Percentiles rank a stretch among this genome's conserved stretches.
Evolutionary conservation across 164 flowering plant species (phyloP).

Genomic region (Dillenia suffruticosa): DNA sequence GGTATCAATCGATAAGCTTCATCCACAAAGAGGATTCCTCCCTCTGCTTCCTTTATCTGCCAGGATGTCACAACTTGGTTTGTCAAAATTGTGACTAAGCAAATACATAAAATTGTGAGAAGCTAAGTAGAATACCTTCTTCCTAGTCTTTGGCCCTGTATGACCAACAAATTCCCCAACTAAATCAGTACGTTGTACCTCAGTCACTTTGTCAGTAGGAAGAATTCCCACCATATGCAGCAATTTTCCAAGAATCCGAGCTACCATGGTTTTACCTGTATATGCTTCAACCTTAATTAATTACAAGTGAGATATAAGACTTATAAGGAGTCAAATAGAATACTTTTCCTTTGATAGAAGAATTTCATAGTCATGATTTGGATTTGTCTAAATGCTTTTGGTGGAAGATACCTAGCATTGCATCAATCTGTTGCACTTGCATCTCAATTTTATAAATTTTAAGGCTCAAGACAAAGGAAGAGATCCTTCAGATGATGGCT

Average conservation of each 20-base stretch:
- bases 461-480: too few relatives aligned
- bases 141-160: slow-evolving; percentile 98
- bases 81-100: not conserved
- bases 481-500: too few relatives aligned
- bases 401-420: too few relatives aligned
- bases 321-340: too few relatives aligned
- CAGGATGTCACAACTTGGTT: slow-evolving; percentile 3
- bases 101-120: not conserved
- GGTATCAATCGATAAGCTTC: slow-evolving; percentile 96
- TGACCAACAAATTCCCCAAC: slow-evolving; percentile 99
- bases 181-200: slow-evolving; percentile 95
- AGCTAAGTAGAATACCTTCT: slow-evolving; percentile 50
- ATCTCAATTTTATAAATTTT: too few relatives aligned
- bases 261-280: slow-evolving; percentile 96
- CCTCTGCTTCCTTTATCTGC: slow-evolving; percentile 96
- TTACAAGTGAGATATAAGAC: too few relatives aligned
- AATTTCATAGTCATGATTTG: too few relatives aligned
- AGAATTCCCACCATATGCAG: slow-evolving; percentile 94
- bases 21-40: slow-evolving; percentile 97
- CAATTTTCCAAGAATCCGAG: slow-evolving; percentile 82
- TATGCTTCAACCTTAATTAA: too few relatives aligned
- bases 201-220: slow-evolving; percentile 94
- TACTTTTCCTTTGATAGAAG: too few relatives aligned
- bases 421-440: not conserved
- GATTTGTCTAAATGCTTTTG: too few relatives aligned